A percentile compares a stretch with the other conserved stretches of the same genome.
Conservation (phyloP, 768 basidiomycete species). For the Leccinellum albellum region DNA sequence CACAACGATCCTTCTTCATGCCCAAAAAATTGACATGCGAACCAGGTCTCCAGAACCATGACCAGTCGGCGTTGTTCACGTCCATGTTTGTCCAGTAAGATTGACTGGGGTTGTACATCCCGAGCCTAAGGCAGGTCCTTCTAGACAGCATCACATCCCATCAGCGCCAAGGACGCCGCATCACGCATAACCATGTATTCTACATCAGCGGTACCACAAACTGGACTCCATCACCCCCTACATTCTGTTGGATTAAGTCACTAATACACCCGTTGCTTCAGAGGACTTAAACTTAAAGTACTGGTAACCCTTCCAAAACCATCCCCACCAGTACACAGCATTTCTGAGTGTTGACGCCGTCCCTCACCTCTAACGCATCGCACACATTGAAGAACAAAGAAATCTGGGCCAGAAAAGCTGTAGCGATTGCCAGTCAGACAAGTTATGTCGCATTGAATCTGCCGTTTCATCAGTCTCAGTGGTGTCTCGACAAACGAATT, state of each 20-base stretch:
- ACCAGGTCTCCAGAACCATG: too few relatives aligned
- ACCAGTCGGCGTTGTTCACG: conserved; percentile 41
- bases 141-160: conserved; percentile 23
- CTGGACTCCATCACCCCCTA: conserved; percentile 30
- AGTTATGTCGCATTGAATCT: too few relatives aligned
- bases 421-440: too few relatives aligned
- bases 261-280: too few relatives aligned
- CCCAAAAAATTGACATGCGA: too few relatives aligned
- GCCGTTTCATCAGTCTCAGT: too few relatives aligned
- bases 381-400: conserved; percentile 38
- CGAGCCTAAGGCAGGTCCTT: conserved; percentile 39
- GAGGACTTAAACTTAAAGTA: conserved; percentile 43
- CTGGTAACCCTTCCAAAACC: conserved; percentile 47
- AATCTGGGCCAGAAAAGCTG: conserved; percentile 41
- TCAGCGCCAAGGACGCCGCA: conserved; percentile 17
- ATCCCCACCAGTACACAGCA: conserved; percentile 58
- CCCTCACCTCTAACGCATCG: conserved; percentile 36
- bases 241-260: background rate
- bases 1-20: too few relatives aligned
- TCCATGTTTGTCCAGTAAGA: conserved; percentile 51
- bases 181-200: background rate
- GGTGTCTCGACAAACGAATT: too few relatives aligned
- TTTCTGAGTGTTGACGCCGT: conserved; percentile 38
- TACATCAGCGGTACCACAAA: conserved; percentile 44
- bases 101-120: conserved; percentile 32